Percentiles rank a stretch among this genome's conserved stretches.
Conservation (phyloP, 2,329 filamentous ascomycete genomes). For the Monosporascus ibericus region DNA sequence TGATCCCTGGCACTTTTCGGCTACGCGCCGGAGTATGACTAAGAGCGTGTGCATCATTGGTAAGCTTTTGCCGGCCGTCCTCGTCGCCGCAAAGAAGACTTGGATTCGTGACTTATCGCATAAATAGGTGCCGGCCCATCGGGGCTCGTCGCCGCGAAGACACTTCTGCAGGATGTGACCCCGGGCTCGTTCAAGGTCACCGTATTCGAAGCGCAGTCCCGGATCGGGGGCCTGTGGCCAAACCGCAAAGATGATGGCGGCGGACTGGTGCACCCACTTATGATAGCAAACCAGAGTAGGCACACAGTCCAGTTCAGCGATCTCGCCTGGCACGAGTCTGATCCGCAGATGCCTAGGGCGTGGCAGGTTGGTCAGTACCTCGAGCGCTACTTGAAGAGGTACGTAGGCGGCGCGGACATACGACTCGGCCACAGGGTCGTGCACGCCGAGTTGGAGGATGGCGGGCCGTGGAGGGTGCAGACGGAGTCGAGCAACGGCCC, state of each 20-base stretch:
- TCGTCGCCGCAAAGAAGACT: background rate
- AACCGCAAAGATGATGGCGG: constrained; percentile 38
- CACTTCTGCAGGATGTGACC: constrained; percentile 55
- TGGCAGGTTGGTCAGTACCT: constrained; percentile 74
- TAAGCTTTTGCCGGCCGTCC: constrained; percentile 17
- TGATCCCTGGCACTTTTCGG: constrained; percentile 30
- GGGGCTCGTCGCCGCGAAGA: constrained; percentile 66
- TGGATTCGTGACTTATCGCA: constrained; percentile 1
- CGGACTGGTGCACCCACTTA: constrained; percentile 57
- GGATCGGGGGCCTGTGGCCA: constrained; percentile 77
- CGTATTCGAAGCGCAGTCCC: constrained; percentile 59
- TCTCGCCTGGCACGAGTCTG: constrained; percentile 57
- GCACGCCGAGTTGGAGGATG: constrained; percentile 28
- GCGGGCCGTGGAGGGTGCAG: constrained; percentile 35
- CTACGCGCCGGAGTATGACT: constrained; percentile 24
- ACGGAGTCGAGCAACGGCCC: constrained; percentile 27
- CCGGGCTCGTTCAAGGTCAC: constrained; percentile 57
- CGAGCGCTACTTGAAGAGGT: constrained; percentile 54
- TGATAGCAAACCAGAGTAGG: constrained; percentile 68
- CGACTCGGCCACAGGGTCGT: constrained; percentile 44
- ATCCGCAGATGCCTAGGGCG: constrained; percentile 65
- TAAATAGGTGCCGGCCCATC: constrained; percentile 59
- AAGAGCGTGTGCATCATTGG: constrained; percentile 49
- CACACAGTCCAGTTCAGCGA: constrained; percentile 72
- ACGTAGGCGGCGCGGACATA: constrained; percentile 38